Base-by-base conservation (phyloP, 2,329 filamentous ascomycete genomes). In the Mariannaea sp. region DNA sequence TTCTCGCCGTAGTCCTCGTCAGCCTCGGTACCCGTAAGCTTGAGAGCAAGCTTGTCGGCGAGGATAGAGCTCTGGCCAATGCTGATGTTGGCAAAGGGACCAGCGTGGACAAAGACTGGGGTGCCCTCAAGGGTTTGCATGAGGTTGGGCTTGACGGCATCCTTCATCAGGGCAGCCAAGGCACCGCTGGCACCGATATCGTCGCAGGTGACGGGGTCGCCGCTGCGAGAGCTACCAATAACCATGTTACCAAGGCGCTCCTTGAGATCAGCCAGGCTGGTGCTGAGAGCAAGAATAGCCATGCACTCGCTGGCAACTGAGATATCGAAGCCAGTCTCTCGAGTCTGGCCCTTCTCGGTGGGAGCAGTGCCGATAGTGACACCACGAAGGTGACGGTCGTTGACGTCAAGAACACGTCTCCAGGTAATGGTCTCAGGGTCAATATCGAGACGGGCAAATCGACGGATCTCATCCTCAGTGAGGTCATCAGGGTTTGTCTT, bases 41-140 rank as follows among this genome's bases (percentile, higher is more conserved):
- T 99, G 60, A 99, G 80, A 1, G 94, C 94, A 71, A 99, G 85
- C 76, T 92, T 95, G 72, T 97, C 94, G 13, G 94, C 93, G 53
- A 99, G 81, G 53, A 97, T 90, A 7, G 92, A 97, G 75, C 90
- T 96, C 73, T 95, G 94, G 43, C 94, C 94, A 60, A 99, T 97
- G 73, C 88, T 93, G 72, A 99, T 99, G 74, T 99, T 99, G 69
- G 94, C 94, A 67, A 99, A 99, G 13, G 94, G 94, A 4, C 94
- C 94, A 17, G 94, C 94, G 69, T 99, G 94, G 12, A 99, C 94
- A 69, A 99, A 95, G 3, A 97, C 94, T 0, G 94, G 94, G 7
- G 94, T 99, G 22, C 94, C 94, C 73, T 99, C 94, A 47, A 99
- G 80, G 24, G 91, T 96, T 75, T 99, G 94, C 94, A 99, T 97